Percentiles rank a stretch among this genome's conserved stretches.
Evolutionary conservation across 2,329 filamentous ascomycete species (phyloP).

Genomic region (Penicillium sclerotigenum): DNA sequence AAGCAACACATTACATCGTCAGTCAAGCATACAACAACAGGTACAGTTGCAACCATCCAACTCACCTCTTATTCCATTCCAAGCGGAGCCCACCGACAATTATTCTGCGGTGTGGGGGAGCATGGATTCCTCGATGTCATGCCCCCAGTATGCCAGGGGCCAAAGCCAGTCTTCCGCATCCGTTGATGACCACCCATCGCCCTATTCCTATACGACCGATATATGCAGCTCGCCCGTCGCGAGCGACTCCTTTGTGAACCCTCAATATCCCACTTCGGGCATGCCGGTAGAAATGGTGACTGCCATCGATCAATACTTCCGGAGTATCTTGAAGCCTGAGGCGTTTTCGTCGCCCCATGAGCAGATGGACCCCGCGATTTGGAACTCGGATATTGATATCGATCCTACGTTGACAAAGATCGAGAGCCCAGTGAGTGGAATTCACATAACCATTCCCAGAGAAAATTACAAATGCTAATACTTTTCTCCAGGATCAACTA

Average conservation of each 20-base stretch:
- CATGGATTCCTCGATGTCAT: constrained; percentile 4
- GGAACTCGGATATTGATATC: constrained; percentile 1
- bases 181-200: background rate
- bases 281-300: constrained; percentile 2
- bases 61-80: background rate
- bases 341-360: background rate
- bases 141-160: background rate
- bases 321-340: constrained; percentile 5
- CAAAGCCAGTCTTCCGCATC: constrained; percentile 2
- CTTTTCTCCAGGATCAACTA: background rate
- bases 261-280: background rate
- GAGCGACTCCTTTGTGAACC: background rate
- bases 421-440: background rate
- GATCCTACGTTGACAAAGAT: constrained; percentile 4
- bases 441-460: background rate
- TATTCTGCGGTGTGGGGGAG: background rate
- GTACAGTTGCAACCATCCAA: background rate
- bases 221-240: constrained; percentile 4
- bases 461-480: background rate
- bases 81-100: background rate
- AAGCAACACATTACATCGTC: background rate
- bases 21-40: background rate
- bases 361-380: background rate
- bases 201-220: constrained; percentile 4
- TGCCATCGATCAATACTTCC: constrained; percentile 11